phyloP scores from a whole-genome alignment of 805 yeast species.

The Wickerhamiella kurtzmanii region DNA sequence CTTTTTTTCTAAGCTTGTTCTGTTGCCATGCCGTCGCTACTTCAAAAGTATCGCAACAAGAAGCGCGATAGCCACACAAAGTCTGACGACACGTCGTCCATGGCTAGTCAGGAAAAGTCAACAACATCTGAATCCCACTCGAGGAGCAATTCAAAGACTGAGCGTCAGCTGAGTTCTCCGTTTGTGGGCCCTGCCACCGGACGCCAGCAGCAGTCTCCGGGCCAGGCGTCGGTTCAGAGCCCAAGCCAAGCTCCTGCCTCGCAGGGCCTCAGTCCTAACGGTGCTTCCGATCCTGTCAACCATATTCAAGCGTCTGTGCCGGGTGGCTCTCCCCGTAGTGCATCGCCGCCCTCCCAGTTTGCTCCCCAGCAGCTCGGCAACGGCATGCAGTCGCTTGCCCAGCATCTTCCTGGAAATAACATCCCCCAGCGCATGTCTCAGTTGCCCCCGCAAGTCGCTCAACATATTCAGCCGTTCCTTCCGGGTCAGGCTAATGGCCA shows the following conservation, averaged over 20 bases:
- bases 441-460: slow-evolving; percentile 1
- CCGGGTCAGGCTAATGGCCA: background rate
- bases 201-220: slow-evolving; percentile 11
- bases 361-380: background rate
- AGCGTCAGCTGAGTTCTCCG: slow-evolving; percentile 3
- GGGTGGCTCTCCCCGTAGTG: too few relatives aligned
- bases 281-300: background rate
- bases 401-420: background rate
- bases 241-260: background rate
- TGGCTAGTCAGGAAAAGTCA: slow-evolving; percentile 1
- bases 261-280: slow-evolving; percentile 1
- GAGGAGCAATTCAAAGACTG: slow-evolving; percentile 1
- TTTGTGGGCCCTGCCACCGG: slow-evolving; percentile 8
- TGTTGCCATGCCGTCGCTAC: slow-evolving; percentile 8
- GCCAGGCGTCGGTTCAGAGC: slow-evolving; percentile 6
- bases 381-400: background rate
- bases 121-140: slow-evolving; percentile 1
- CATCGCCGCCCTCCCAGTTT: too few relatives aligned
- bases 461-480: background rate
- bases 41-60: slow-evolving; percentile 17
- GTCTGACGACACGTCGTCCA: slow-evolving; percentile 9
- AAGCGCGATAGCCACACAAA: slow-evolving; percentile 18
- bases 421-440: slow-evolving; percentile 1
- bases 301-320: too few relatives aligned
- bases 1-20: too few relatives aligned